These are phyloP conservation scores for Nicotiana rustica DNA, from an alignment of 305 asterid genomes.

Conservation along the genomic window DNA sequence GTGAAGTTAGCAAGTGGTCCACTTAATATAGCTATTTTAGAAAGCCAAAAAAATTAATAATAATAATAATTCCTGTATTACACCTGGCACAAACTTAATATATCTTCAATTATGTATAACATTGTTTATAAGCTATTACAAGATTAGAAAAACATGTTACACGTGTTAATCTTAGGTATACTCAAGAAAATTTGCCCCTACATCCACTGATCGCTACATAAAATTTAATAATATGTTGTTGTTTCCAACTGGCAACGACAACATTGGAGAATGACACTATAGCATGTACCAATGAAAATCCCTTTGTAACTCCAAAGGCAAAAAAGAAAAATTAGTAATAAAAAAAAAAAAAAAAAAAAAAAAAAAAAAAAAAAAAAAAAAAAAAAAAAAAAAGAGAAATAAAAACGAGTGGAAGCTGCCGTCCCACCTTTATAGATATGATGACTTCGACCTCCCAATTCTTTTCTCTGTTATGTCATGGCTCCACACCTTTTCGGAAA, in stretches of 20 bases:
- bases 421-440: not conserved
- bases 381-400: too few relatives aligned
- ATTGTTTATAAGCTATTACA: not conserved
- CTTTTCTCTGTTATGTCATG: not conserved
- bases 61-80: not conserved
- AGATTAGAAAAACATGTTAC: not conserved
- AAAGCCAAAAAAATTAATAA: too few relatives aligned
- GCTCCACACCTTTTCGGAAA: not conserved
- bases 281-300: not conserved
- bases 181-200: not conserved
- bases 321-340: too few relatives aligned
- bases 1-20: not conserved
- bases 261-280: not conserved
- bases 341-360: too few relatives aligned
- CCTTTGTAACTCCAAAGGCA: not conserved
- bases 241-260: not conserved
- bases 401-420: not conserved
- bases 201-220: not conserved
- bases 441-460: not conserved
- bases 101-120: too few relatives aligned
- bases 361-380: too few relatives aligned
- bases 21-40: not conserved
- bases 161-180: not conserved
- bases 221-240: not conserved
- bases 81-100: not conserved